phyloP scores from a whole-genome alignment of 2,329 filamentous ascomycete species.

The Knufia petricola region DNA sequence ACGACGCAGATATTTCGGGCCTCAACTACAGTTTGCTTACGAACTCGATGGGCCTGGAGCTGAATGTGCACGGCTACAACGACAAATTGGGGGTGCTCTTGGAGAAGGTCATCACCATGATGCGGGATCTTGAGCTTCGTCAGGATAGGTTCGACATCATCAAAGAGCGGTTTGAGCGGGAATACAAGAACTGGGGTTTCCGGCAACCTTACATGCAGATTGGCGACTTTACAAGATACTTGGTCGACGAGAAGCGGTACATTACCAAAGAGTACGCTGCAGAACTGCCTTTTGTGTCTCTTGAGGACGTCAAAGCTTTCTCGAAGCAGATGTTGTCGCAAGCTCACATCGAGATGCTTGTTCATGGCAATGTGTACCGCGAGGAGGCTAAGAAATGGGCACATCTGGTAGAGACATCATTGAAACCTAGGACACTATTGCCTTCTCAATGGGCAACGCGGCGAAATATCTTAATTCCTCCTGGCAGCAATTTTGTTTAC shows the following conservation, averaged over 20 bases:
- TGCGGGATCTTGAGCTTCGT: conserved; percentile 74
- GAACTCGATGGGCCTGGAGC: conserved; percentile 62
- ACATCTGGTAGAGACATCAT: conserved; percentile 65
- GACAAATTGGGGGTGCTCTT: conserved; percentile 88
- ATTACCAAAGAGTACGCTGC: conserved; percentile 69
- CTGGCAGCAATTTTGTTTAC: conserved; percentile 75
- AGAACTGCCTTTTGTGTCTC: conserved; percentile 65
- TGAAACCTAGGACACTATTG: conserved; percentile 66
- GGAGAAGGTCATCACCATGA: conserved; percentile 75
- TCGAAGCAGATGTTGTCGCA: conserved; percentile 72
- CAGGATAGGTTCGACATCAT: conserved; percentile 85
- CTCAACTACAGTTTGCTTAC: conserved; percentile 70
- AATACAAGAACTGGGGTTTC: conserved; percentile 77
- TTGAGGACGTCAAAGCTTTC: conserved; percentile 65
- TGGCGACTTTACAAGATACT: conserved; percentile 68
- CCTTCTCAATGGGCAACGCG: conserved; percentile 69
- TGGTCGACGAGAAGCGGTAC: conserved; percentile 67
- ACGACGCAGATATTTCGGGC: conserved; percentile 88
- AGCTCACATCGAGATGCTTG: conserved; percentile 76
- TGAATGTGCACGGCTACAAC: conserved; percentile 84
- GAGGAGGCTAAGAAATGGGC: conserved; percentile 83
- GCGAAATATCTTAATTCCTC: conserved; percentile 66
- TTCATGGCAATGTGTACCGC: conserved; percentile 88
- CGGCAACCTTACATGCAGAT: conserved; percentile 86
- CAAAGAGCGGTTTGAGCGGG: conserved; percentile 70